Conservation (phyloP, 2,329 filamentous ascomycete genomes). For the Geoglossum cookeanum region DNA sequence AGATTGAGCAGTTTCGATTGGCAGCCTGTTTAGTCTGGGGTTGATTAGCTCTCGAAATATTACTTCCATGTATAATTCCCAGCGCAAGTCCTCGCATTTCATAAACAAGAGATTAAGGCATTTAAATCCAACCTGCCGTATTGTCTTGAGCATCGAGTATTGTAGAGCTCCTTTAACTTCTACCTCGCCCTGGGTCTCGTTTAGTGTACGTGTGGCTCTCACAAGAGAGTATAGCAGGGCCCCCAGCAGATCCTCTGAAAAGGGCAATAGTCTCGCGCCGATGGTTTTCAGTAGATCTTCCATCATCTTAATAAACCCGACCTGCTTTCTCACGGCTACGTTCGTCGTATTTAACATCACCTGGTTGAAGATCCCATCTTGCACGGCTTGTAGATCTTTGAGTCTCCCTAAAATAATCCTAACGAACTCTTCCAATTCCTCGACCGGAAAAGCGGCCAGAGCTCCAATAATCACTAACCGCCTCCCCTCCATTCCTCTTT, state of each 20-base stretch:
- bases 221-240: conserved; percentile 68
- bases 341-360: conserved; percentile 38
- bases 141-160: conserved; percentile 41
- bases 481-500: conserved; percentile 62
- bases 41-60: conserved; percentile 60
- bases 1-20: conserved; percentile 73
- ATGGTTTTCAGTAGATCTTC: conserved; percentile 72
- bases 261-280: conserved; percentile 50
- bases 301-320: conserved; percentile 83
- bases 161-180: conserved; percentile 19
- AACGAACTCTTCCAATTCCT: conserved; percentile 65
- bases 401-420: conserved; percentile 61
- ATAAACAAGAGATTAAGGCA: conserved; percentile 64
- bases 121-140: conserved; percentile 58
- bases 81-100: conserved; percentile 49
- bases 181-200: conserved; percentile 16
- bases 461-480: conserved; percentile 56
- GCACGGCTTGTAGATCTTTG: conserved; percentile 37
- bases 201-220: conserved; percentile 39
- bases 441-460: conserved; percentile 53
- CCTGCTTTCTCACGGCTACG: conserved; percentile 55
- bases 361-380: conserved; percentile 29
- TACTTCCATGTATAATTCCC: conserved; percentile 48
- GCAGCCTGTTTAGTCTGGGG: conserved; percentile 58
- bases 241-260: conserved; percentile 49